Conservation (phyloP, 345 rosid genomes). For the Pugionium cornutum region DNA sequence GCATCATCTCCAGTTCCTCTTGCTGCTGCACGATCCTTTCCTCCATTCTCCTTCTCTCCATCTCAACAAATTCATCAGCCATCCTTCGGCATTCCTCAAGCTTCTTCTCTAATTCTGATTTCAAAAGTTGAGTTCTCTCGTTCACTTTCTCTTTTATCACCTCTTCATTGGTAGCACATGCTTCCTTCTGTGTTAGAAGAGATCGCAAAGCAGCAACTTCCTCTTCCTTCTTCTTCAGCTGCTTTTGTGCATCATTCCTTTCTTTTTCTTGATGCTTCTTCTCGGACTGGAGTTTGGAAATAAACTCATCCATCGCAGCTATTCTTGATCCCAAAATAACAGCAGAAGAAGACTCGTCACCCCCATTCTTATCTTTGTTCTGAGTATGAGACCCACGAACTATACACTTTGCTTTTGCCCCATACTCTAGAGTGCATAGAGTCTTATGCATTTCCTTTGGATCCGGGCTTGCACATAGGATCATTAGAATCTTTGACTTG, state of each 20-base stretch:
- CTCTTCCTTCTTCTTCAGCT: constrained; percentile 76
- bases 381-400: constrained; percentile 83
- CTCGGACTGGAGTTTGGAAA: constrained; percentile 79
- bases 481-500: constrained; percentile 89
- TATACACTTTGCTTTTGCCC: constrained; percentile 97
- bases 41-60: constrained; percentile 95
- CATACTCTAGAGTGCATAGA: constrained; percentile 94
- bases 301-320: constrained; percentile 92
- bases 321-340: constrained; percentile 68
- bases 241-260: constrained; percentile 67
- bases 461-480: constrained; percentile 96
- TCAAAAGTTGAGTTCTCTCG: constrained; percentile 56
- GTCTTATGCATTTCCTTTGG: constrained; percentile 93
- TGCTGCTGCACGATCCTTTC: constrained; percentile 86
- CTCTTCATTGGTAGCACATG: constrained; percentile 55
- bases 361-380: constrained; percentile 59
- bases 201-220: constrained; percentile 72
- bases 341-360: constrained; percentile 66
- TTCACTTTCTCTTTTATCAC: constrained; percentile 76
- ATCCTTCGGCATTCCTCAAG: constrained; percentile 77
- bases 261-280: constrained; percentile 81
- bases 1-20: constrained; percentile 79
- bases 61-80: constrained; percentile 80
- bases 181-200: constrained; percentile 53
- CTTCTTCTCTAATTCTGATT: constrained; percentile 66